Evolutionary conservation across 202 grass and related monocot species (phyloP).

Genomic region (Schoenoplectus tabernaemontani): DNA sequence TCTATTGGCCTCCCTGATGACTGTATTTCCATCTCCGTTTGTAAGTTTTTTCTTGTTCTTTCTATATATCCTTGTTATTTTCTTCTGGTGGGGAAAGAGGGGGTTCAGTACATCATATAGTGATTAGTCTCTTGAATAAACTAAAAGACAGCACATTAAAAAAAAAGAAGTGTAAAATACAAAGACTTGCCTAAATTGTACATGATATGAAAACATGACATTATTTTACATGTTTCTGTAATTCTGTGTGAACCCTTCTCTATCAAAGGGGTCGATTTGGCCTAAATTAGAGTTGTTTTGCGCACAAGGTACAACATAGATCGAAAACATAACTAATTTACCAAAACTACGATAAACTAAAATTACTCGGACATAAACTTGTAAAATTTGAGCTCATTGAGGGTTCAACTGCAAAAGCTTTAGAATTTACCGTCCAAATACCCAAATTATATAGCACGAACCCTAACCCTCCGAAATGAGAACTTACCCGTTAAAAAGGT

Average conservation of each 20-base stretch:
- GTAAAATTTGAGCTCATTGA: not conserved
- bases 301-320: not conserved
- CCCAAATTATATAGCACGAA: not conserved
- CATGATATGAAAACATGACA: no score
- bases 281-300: not conserved
- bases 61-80: not conserved
- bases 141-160: not conserved
- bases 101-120: not conserved
- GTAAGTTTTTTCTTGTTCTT: constrained; percentile 29
- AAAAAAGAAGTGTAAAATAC: not conserved
- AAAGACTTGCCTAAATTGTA: not conserved
- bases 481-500: not conserved
- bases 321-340: not conserved
- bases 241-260: not conserved
- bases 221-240: not conserved
- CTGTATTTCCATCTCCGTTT: constrained; percentile 79
- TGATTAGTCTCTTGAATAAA: not conserved
- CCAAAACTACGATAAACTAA: not conserved
- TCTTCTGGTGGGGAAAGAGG: not conserved
- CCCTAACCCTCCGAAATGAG: constrained; percentile 5
- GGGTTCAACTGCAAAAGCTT: not conserved
- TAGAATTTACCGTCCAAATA: not conserved
- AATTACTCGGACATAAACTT: not conserved
- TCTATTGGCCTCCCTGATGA: constrained; percentile 74
- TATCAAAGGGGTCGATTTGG: not conserved